Conservation (phyloP, 148 eudicot genomes). For the Bassia scoparia region DNA sequence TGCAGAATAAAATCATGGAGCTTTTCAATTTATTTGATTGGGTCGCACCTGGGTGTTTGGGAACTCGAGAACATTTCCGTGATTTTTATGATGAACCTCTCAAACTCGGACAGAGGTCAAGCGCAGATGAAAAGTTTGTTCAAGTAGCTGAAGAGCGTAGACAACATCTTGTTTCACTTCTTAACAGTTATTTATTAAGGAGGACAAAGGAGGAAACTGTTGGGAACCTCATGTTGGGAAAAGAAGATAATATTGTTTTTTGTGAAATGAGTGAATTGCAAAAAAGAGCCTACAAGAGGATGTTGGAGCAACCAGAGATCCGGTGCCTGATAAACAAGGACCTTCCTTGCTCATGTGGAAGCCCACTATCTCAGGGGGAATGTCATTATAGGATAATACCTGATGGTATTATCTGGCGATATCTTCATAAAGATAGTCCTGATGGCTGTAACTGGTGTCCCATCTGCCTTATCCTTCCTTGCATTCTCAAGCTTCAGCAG, state of each 20-base stretch:
- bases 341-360: constrained; percentile 89
- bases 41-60: constrained; percentile 84
- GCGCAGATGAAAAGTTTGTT: constrained; percentile 73
- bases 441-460: constrained; percentile 97
- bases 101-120: constrained; percentile 92
- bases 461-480: constrained; percentile 86
- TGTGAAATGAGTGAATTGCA: constrained; percentile 94
- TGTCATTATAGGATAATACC: constrained; percentile 80
- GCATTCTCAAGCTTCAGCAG: constrained; percentile 96
- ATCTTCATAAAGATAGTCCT: constrained; percentile 78
- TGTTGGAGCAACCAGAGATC: constrained; percentile 77
- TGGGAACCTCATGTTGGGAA: constrained; percentile 96
- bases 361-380: constrained; percentile 89
- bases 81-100: constrained; percentile 93
- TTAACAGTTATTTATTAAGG: constrained; percentile 65
- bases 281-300: constrained; percentile 79
- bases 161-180: constrained; percentile 74
- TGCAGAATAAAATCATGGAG: constrained; percentile 98
- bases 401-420: constrained; percentile 79
- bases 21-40: constrained; percentile 91
- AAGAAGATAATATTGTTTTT: constrained; percentile 97
- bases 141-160: constrained; percentile 77
- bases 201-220: constrained; percentile 97
- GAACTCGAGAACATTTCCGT: constrained; percentile 91
- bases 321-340: constrained; percentile 86